phyloP scores from a whole-genome alignment of 2,329 filamentous ascomycete genomes.

The Cryphonectria parasitica region DNA sequence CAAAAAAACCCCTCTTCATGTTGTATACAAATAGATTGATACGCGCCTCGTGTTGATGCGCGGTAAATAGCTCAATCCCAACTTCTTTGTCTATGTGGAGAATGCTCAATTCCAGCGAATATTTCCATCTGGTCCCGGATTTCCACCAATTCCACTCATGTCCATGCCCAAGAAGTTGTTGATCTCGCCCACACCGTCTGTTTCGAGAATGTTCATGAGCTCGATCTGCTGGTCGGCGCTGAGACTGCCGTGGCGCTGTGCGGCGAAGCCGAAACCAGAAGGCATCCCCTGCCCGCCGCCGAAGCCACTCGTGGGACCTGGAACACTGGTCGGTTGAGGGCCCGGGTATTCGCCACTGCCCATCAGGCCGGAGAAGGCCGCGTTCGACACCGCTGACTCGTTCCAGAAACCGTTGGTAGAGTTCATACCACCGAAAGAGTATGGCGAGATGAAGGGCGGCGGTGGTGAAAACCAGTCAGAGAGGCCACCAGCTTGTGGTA shows the following conservation, averaged over 20 bases:
- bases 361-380: slow-evolving; percentile 33
- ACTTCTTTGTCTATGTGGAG: neutral
- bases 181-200: slow-evolving; percentile 65
- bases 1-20: neutral
- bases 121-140: slow-evolving; percentile 26
- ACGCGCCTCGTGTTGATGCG: neutral
- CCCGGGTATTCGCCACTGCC: slow-evolving; percentile 26
- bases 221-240: slow-evolving; percentile 83
- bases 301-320: slow-evolving; percentile 17
- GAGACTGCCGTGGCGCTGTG: slow-evolving; percentile 67
- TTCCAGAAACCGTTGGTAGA: slow-evolving; percentile 44
- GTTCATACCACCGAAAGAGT: slow-evolving; percentile 49
- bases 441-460: slow-evolving; percentile 57
- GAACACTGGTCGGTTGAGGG: slow-evolving; percentile 25
- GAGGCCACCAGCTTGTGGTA: slow-evolving; percentile 46
- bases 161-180: slow-evolving; percentile 59
- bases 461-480: slow-evolving; percentile 58
- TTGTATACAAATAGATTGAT: neutral
- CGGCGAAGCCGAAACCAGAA: slow-evolving; percentile 37
- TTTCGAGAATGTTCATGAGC: slow-evolving; percentile 80
- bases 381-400: slow-evolving; percentile 37
- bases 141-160: slow-evolving; percentile 35
- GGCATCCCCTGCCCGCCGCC: slow-evolving; percentile 32
- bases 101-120: slow-evolving; percentile 27
- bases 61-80: neutral